Conservation (phyloP, 495 filamentous ascomycete genomes). For the Neurospora sp. region DNA sequence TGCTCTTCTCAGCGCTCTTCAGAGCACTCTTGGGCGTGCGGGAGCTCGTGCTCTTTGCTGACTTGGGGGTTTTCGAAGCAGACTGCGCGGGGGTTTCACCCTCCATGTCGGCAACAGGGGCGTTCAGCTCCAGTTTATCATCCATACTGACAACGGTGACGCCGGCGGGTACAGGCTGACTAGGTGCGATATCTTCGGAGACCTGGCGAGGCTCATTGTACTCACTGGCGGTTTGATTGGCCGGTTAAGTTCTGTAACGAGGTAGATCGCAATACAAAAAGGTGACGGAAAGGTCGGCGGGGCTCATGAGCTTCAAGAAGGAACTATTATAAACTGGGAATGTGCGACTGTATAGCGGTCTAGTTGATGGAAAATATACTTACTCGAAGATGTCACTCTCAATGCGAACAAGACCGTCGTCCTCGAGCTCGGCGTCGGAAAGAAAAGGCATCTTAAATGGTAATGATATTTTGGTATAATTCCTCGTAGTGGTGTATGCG, state of each 20-base stretch:
- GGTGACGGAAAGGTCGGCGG: background rate
- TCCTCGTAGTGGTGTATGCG: background rate
- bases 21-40: background rate
- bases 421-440: constrained; percentile 1
- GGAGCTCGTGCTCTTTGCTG: constrained; percentile 9
- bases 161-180: background rate
- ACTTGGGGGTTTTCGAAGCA: constrained; percentile 7
- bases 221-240: background rate
- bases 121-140: background rate
- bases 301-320: background rate
- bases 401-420: constrained; percentile 8
- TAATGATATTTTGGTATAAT: background rate
- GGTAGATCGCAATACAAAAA: background rate
- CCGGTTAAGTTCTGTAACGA: background rate
- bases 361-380: background rate
- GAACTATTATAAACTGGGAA: background rate
- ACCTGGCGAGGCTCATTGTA: background rate
- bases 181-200: background rate
- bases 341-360: background rate
- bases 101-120: constrained; percentile 3
- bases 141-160: constrained; percentile 14
- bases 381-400: constrained; percentile 18
- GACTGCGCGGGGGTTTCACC: constrained; percentile 7
- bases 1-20: constrained; percentile 7
- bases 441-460: constrained; percentile 6